Evolutionary conservation across 164 flowering plant species (phyloP), one percentile per base, ranked within the genome.

Genomic region (Aristolochia fimbriata): DNA sequence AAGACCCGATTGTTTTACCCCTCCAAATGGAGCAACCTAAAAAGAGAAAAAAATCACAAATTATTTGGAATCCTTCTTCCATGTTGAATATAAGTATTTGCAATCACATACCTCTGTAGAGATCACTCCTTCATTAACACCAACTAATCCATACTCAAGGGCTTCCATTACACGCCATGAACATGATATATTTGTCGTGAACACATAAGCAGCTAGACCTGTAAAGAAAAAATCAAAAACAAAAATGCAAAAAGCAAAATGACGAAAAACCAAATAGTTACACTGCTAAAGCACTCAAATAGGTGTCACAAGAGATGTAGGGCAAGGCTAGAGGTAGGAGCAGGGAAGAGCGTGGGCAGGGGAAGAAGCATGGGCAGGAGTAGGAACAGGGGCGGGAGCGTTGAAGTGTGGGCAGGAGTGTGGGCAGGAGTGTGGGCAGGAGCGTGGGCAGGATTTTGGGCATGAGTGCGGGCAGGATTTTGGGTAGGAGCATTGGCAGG

Each of bases 11-110:
- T 94, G 89, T 53, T 94, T 94, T 51, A 86, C 73, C 33, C 99
- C 97, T 64, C 97, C 97, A 75, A 93, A 93, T 60, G 99, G 99
- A 62, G 97, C 99, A 68, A 94, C 99, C 99, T 90, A 72, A n/a
- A 17, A 20, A 52, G 14, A 13, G 23, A 27, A 17, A 43, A 19
- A 19, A 15, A 43, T 62, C 16, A 43, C 33, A 41, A 22, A 37
- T 3, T 20, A 21, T 16, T 15, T 13, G 14, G 21, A 14, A 10
- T 11, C 19, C n/a, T 56, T 2, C 22, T 47, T 15, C 15, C 17
- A 23, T 54, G 52, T 63, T 24, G 46, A 41, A 4, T 21, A 47
- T 30, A 64, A 15, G 19, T 9, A 47, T 14, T 21, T 51, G 15
- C n/a, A 45, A 53, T 19, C 33, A 37, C 74, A 46, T 45, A 85